Conservation (phyloP, 2,329 filamentous ascomycete species). For the Aureobasidium mangrovei region DNA sequence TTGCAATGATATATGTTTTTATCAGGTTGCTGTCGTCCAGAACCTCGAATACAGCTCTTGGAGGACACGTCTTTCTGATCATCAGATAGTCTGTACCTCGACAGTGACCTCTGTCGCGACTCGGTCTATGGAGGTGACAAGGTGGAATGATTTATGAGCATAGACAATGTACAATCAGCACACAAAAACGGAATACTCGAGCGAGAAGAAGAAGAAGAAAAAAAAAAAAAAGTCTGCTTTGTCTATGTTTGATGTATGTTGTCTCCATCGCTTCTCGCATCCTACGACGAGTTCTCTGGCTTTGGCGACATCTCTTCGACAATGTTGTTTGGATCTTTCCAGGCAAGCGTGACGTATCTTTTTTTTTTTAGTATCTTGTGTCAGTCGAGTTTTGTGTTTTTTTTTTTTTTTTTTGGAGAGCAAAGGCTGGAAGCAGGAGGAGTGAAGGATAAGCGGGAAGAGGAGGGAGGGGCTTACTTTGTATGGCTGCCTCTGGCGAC, state of each 20-base stretch:
- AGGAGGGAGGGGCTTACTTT: constrained; percentile 38
- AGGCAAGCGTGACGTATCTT: constrained; percentile 49
- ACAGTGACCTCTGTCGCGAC: too few species aligned
- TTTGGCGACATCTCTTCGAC: constrained; percentile 45
- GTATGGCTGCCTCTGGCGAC: constrained; percentile 60
- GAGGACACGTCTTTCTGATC: too few species aligned
- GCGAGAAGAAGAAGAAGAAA: neutral
- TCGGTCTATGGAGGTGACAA: too few species aligned
- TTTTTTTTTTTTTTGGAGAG: neutral
- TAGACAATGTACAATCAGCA: too few species aligned
- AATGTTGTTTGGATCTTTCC: constrained; percentile 55
- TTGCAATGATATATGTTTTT: too few species aligned
- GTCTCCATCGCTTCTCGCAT: neutral
- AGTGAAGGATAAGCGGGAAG: neutral
- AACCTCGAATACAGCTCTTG: too few species aligned
- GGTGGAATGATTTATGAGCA: too few species aligned
- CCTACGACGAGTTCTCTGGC: constrained; percentile 17
- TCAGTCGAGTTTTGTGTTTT: neutral
- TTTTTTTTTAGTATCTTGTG: neutral
- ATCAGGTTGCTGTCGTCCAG: too few species aligned
- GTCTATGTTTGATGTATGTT: neutral
- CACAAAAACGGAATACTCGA: neutral
- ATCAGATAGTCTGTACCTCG: too few species aligned
- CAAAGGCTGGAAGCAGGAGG: neutral
- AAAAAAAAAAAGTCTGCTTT: neutral